phyloP scores from a whole-genome alignment of 108 stramenopile genomes.

The Asterionellopsis glacialis region DNA sequence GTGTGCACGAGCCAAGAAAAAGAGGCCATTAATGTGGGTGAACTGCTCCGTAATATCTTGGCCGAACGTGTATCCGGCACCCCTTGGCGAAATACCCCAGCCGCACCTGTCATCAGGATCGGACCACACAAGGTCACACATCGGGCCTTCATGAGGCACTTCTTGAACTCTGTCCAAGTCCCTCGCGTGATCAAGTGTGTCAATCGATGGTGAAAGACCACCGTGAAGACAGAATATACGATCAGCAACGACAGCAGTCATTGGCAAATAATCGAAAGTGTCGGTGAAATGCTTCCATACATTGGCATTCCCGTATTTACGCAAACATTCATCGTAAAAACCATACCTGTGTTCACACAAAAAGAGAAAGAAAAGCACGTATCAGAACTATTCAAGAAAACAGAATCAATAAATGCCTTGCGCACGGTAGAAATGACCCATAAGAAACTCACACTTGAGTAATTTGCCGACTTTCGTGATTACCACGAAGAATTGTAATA shows the following conservation, averaged over 20 bases:
- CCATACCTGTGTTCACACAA: slow-evolving; percentile 48
- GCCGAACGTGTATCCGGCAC: slow-evolving; percentile 93
- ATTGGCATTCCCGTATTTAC: slow-evolving; percentile 97
- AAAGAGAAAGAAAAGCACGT: not conserved
- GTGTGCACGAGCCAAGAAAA: slow-evolving; percentile 92
- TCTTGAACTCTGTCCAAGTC: slow-evolving; percentile 97
- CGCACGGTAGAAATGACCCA: no score
- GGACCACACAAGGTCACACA: slow-evolving; percentile 99
- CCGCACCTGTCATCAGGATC: slow-evolving; percentile 93
- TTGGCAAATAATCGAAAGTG: slow-evolving; percentile 93
- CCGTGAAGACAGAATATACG: slow-evolving; percentile 94
- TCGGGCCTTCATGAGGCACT: slow-evolving; percentile 99
- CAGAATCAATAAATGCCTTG: no score
- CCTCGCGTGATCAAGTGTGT: slow-evolving; percentile 89
- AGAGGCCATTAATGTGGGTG: slow-evolving; percentile 85
- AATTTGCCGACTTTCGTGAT: slow-evolving; percentile 97
- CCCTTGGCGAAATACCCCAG: slow-evolving; percentile 72
- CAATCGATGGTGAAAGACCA: slow-evolving; percentile 90
- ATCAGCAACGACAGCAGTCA: slow-evolving; percentile 93
- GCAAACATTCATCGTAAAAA: slow-evolving; percentile 98
- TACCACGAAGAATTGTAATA: slow-evolving; percentile 88
- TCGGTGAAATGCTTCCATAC: slow-evolving; percentile 96
- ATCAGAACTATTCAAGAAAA: no score
- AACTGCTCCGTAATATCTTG: slow-evolving; percentile 89
- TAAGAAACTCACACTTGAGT: slow-evolving; percentile 78